Conservation (phyloP, 768 basidiomycete genomes). For the Scleroderma citrinum region DNA sequence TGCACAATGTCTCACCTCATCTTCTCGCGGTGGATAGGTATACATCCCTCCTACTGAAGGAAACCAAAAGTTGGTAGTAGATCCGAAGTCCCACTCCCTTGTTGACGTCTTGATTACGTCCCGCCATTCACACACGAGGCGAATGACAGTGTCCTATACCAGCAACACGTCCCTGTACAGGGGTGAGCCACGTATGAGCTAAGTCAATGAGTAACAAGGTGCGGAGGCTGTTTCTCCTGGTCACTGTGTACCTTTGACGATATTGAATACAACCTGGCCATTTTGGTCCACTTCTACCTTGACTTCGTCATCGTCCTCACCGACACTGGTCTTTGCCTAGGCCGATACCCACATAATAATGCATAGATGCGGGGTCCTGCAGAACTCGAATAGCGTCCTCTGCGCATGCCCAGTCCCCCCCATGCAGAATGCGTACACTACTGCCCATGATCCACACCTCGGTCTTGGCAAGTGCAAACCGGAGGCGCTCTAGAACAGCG, state of each 20-base stretch:
- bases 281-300: slow-evolving; percentile 30
- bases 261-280: slow-evolving; percentile 17
- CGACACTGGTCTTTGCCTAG: slow-evolving; percentile 19
- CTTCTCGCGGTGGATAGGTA: too few relatives aligned
- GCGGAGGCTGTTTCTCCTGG: slow-evolving; percentile 17
- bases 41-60: too few relatives aligned
- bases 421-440: slow-evolving; percentile 79
- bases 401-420: slow-evolving; percentile 46
- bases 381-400: slow-evolving; percentile 23
- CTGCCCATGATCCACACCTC: slow-evolving; percentile 80
- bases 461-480: slow-evolving; percentile 39
- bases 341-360: slow-evolving; percentile 8
- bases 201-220: slow-evolving; percentile 81
- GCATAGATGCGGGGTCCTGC: background rate
- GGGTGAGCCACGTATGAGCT: slow-evolving; percentile 70
- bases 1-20: too few relatives aligned
- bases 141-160: slow-evolving; percentile 64
- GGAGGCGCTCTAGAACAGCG: slow-evolving; percentile 47
- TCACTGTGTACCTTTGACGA: slow-evolving; percentile 25
- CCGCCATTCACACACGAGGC: slow-evolving; percentile 54
- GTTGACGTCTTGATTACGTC: slow-evolving; percentile 30
- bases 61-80: too few relatives aligned
- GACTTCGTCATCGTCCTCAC: slow-evolving; percentile 34
- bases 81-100: too few relatives aligned
- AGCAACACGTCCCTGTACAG: slow-evolving; percentile 66